Evolutionary conservation across 2,329 filamentous ascomycete genomes (phyloP).

Genomic region (Curvularia sp.): DNA sequence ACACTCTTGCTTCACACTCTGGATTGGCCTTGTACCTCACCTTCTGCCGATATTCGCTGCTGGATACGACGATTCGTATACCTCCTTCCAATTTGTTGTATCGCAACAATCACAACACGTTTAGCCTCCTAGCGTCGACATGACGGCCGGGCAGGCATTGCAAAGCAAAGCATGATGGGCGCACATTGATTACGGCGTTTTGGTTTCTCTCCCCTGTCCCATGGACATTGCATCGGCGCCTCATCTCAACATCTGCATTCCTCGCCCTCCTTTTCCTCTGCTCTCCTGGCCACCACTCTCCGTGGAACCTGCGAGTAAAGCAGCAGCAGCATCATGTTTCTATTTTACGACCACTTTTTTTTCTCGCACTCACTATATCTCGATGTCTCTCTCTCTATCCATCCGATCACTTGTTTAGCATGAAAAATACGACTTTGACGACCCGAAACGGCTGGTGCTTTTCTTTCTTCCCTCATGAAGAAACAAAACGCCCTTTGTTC

Average conservation of each 20-base stretch:
- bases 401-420: neutral
- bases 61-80: slow-evolving; percentile 1
- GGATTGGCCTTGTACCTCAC: neutral
- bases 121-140: neutral
- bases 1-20: neutral
- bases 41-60: neutral
- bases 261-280: neutral
- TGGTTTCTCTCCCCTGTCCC: neutral
- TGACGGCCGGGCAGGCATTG: neutral
- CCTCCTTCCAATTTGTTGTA: neutral
- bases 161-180: slow-evolving; percentile 3
- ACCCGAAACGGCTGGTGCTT: neutral
- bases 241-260: neutral
- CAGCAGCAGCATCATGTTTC: neutral
- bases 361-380: neutral
- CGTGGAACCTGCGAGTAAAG: neutral
- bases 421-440: slow-evolving; percentile 6
- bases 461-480: neutral
- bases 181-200: slow-evolving; percentile 5
- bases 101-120: neutral
- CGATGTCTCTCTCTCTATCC: slow-evolving; percentile 4
- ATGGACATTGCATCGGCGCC: slow-evolving; percentile 3
- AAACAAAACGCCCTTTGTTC: neutral
- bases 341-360: neutral
- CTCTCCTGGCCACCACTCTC: neutral